phyloP scores from a whole-genome alignment of 2,329 filamentous ascomycete genomes.

The Botrytis paeoniae region DNA sequence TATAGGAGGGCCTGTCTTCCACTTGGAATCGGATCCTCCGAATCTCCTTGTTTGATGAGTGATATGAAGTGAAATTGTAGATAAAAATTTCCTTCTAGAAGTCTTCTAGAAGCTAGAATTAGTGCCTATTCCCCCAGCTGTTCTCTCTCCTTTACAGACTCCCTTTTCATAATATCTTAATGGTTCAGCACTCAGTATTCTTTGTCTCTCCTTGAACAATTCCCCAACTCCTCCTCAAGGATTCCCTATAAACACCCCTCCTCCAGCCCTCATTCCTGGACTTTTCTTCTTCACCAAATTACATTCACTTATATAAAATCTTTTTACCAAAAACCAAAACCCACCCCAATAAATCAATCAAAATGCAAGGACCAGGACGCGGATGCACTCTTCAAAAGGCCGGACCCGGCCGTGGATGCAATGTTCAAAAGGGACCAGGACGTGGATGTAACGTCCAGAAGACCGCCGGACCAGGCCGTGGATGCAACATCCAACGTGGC shows the following conservation, averaged over 20 bases:
- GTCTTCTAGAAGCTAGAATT: background rate
- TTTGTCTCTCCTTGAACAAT: background rate
- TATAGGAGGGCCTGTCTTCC: background rate
- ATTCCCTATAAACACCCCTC: background rate
- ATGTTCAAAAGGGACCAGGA: constrained; percentile 9
- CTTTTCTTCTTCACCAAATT: constrained; percentile 9
- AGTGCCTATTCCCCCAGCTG: background rate
- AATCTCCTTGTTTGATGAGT: background rate
- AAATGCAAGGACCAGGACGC: constrained; percentile 16
- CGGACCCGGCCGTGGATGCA: constrained; percentile 9
- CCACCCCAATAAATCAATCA: constrained; percentile 13
- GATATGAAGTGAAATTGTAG: background rate
- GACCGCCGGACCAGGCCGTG: background rate
- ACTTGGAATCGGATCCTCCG: background rate
- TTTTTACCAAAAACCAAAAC: constrained; percentile 13
- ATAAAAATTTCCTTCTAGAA: background rate
- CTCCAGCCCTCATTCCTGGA: background rate
- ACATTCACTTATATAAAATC: constrained; percentile 15
- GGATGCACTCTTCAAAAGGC: constrained; percentile 9
- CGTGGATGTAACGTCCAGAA: constrained; percentile 16
- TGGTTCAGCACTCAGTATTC: background rate
- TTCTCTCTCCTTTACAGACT: background rate
- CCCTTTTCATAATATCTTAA: background rate
- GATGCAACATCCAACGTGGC: constrained; percentile 7
- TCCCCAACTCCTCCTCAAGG: background rate